Evolutionary conservation across 768 basidiomycete species (phyloP).

Genomic region (Tulasnella sp.): DNA sequence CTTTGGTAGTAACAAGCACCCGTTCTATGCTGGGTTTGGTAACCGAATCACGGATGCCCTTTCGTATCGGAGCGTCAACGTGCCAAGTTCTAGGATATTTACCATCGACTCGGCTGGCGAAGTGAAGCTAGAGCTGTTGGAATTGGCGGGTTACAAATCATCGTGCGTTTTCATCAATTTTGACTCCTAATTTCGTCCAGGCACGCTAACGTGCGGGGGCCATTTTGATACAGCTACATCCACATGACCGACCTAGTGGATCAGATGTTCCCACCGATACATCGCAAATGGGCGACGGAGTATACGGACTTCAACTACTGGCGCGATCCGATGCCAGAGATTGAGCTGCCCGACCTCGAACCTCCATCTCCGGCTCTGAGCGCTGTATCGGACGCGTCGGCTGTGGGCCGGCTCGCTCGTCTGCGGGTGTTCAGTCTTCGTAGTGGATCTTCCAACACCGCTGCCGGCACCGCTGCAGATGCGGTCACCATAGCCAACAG

Average conservation of each 20-base stretch:
- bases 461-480: constrained; percentile 26
- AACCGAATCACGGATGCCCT: constrained; percentile 97
- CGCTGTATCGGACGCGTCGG: constrained; percentile 79
- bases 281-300: constrained; percentile 78
- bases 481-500: constrained; percentile 20
- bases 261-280: constrained; percentile 97
- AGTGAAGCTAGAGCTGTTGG: constrained; percentile 95
- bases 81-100: constrained; percentile 90
- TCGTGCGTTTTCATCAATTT: constrained; percentile 44
- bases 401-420: constrained; percentile 24
- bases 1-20: constrained; percentile 64
- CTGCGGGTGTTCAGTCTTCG: constrained; percentile 15
- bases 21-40: constrained; percentile 96
- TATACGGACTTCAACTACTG: constrained; percentile 98
- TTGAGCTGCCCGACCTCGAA: constrained; percentile 59
- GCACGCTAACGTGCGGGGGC: background rate
- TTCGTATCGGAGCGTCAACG: constrained; percentile 92
- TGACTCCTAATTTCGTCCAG: background rate
- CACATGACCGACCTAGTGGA: constrained; percentile 99
- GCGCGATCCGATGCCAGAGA: constrained; percentile 71
- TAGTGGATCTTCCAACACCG: constrained; percentile 16
- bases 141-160: constrained; percentile 92
- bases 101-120: constrained; percentile 93
- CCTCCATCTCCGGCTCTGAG: constrained; percentile 92
- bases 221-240: constrained; percentile 56